Conservation (phyloP, 495 filamentous ascomycete species). For the Hypoxylon perforatum region DNA sequence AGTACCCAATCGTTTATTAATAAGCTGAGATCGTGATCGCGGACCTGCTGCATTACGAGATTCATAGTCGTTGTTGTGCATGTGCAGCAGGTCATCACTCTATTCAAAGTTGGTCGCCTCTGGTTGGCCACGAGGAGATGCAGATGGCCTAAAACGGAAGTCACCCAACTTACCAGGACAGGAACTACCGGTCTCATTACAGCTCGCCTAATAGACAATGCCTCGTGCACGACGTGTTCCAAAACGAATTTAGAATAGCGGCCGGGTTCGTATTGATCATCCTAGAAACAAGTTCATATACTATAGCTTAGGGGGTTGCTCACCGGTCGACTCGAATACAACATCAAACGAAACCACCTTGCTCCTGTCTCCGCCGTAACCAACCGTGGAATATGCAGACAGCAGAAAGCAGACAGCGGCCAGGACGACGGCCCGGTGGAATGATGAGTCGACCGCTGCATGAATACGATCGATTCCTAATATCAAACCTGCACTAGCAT, state of each 20-base stretch:
- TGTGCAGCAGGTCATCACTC: constrained; percentile 33
- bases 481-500: constrained; percentile 20
- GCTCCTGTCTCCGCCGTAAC: constrained; percentile 10
- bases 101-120: constrained; percentile 37
- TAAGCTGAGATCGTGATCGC: constrained; percentile 34
- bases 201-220: constrained; percentile 20
- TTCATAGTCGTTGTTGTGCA: constrained; percentile 19
- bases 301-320: constrained; percentile 29
- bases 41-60: constrained; percentile 31
- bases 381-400: constrained; percentile 27
- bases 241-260: constrained; percentile 30
- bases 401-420: no score
- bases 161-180: constrained; percentile 35
- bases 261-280: constrained; percentile 27
- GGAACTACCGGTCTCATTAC: constrained; percentile 38
- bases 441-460: constrained; percentile 7
- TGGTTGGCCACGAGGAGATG: constrained; percentile 46
- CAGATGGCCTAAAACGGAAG: constrained; percentile 48
- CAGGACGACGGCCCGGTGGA: constrained; percentile 4
- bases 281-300: constrained; percentile 32
- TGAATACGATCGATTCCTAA: constrained; percentile 18
- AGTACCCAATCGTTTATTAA: constrained; percentile 20
- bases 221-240: constrained; percentile 17
- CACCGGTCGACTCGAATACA: constrained; percentile 37
- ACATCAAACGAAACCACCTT: constrained; percentile 28